Evolutionary conservation across 805 yeast species (phyloP).

Genomic region (Kodamaea kakaduensis): DNA sequence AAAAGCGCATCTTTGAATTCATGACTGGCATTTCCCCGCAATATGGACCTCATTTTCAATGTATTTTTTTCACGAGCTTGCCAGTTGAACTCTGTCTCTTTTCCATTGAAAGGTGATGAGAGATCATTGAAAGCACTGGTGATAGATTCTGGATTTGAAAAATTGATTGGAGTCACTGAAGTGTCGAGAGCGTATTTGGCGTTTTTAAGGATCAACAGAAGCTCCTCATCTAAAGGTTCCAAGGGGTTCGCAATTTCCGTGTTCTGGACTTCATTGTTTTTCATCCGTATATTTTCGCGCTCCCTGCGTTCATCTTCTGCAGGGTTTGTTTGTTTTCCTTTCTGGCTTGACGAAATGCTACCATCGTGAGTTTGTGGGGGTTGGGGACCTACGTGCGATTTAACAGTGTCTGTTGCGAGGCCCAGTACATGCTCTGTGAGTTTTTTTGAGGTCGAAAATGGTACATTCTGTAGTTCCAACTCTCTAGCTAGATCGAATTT

Average conservation of each 20-base stretch:
- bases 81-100: conserved; percentile 93
- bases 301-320: too few species aligned
- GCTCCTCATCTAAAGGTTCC: conserved; percentile 5
- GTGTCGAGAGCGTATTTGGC: conserved; percentile 38
- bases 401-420: not conserved
- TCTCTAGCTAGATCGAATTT: conserved; percentile 43
- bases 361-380: not conserved
- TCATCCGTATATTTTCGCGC: not conserved
- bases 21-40: conserved; percentile 52
- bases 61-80: conserved; percentile 60
- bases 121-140: conserved; percentile 16
- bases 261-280: not conserved
- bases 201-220: conserved; percentile 16
- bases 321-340: too few species aligned
- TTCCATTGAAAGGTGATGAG: conserved; percentile 48
- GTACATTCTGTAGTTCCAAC: conserved; percentile 31
- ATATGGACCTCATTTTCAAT: conserved; percentile 50
- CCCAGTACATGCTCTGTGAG: conserved; percentile 9
- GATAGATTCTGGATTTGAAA: conserved; percentile 21
- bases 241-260: too few species aligned
- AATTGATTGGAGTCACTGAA: conserved; percentile 28
- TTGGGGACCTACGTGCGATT: not conserved
- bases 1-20: conserved; percentile 40
- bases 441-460: conserved; percentile 7
- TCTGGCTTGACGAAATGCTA: too few species aligned